Base-by-base conservation (phyloP, 805 yeast genomes). In the Osmozyma mogii region DNA sequence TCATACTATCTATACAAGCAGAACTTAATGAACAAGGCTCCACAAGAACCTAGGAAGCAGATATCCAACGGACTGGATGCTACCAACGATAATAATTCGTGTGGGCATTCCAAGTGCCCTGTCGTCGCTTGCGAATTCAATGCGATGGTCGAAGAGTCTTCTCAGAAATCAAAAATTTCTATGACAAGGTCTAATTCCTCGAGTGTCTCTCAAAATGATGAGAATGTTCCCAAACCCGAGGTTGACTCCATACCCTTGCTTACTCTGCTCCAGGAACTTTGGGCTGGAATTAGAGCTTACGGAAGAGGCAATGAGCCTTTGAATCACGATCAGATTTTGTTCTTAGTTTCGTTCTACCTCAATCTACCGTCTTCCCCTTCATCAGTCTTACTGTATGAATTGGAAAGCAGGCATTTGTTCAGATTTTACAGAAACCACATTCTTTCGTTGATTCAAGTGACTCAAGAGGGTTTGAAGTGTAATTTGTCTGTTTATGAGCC, bases 91-190 rank as follows among this genome's bases (percentile, higher is more conserved):
- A 21, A 26, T 9, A 24, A 16, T 13, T 19, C 35, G 9, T 41
- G 40, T 16, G 41, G 39, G 17, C 41, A 41, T 27, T 34, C 26
- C 19, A 47, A 44, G 30, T 62, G 68, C 30, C 68, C 68, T 1
- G 68, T 62, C 3, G 50, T 61, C 20, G 64, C 56, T 29, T 59
- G 61, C 32, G 66, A 58, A 37, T 50, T 61, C 36, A 54, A 56
- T 34, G 45, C 55, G 24, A 50, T 59, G 61, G 45, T 44, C 13
- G 61, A 56, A 16, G 52, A 49, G 15, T 15, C 19, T 15, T 18
- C 20, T 18, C 20, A 7, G 9, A n/a, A n/a, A n/a, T n/a, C n/a
- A n/a, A n/a, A n/a, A n/a, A n/a, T n/a, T n/a, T n/a, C n/a, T n/a
- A n/a, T n/a, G n/a, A n/a, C n/a, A n/a, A n/a, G n/a, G n/a, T n/a